A percentile compares a stretch with the other conserved stretches of the same genome.
These are phyloP conservation scores for Euphorbia corollata DNA, from an alignment of 441 rosid species.

Conservation along the genomic window DNA sequence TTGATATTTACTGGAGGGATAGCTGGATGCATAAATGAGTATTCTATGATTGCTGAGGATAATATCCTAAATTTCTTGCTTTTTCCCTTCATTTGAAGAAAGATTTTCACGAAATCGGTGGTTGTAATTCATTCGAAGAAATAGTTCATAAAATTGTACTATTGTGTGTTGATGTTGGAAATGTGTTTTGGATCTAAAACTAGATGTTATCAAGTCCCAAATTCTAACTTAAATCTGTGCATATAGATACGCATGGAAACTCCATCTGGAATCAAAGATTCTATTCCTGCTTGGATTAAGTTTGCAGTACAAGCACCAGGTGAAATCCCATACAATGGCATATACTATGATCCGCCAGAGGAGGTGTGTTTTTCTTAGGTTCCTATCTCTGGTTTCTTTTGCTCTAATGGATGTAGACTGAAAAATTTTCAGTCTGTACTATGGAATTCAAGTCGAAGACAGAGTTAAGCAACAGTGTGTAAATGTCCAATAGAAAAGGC, in stretches of 20 bases:
- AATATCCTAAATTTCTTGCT: neutral
- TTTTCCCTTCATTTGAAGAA: neutral
- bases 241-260: slow-evolving; percentile 91
- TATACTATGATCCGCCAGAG: slow-evolving; percentile 90
- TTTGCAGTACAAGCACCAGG: slow-evolving; percentile 89
- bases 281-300: slow-evolving; percentile 99
- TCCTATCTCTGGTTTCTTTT: slow-evolving; percentile 2
- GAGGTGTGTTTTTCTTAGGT: slow-evolving; percentile 44
- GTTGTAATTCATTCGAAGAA: neutral
- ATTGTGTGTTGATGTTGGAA: slow-evolving; percentile 4
- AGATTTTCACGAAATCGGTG: neutral
- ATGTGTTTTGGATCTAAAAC: slow-evolving; percentile 6
- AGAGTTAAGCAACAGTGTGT: neutral
- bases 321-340: slow-evolving; percentile 88
- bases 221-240: slow-evolving; percentile 17
- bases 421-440: slow-evolving; percentile 3
- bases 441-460: slow-evolving; percentile 1
- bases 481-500: neutral
- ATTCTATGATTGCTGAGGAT: neutral
- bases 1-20: neutral
- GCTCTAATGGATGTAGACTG: slow-evolving; percentile 8
- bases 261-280: slow-evolving; percentile 87
- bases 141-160: neutral
- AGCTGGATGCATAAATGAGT: neutral
- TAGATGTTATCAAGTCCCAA: neutral